Evolutionary conservation across 2,329 filamentous ascomycete genomes (phyloP), one percentile per base, ranked within the genome.

Genomic region (Claviceps pazoutovae): DNA sequence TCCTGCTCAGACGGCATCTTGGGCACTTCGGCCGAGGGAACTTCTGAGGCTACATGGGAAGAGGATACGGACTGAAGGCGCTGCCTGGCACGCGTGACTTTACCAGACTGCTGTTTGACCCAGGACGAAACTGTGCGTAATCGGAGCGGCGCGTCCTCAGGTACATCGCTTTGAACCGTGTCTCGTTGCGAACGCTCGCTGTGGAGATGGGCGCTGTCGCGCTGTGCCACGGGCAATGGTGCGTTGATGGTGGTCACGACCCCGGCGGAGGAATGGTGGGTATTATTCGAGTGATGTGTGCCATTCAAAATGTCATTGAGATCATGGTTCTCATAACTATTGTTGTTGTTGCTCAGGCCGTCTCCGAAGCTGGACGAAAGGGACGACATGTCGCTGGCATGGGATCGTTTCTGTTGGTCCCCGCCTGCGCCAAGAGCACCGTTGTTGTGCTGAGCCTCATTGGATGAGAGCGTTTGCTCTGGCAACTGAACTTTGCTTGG

Each of bases 311-410:
- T 37, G 21, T 43, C n/a, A 14, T 44, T 23, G 19, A 19, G 13
- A 14, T 43, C 14, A 21, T 5, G 19, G 2, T 43, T 21, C 17
- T 19, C 11, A 19, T 23, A 11, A 13, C 8, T 21, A 11, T 21
- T 43, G 17, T 21, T 21, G 9, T 43, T 21, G 4, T 43, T 44
- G 42, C n/a, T 26, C 45, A 81, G 76, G 23, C 74, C 77, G 58
- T 83, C 79, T 17, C 80, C 80, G 55, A 83, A 83, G 6, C 79
- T 80, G 0, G 80, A 83, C 0, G 80, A 83, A 4, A 83, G 67
- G 0, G 79, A 83, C 0, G 80, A 82, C 36, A 80, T 58, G 47
- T 74, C 73, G 54, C 75, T 79, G 4, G 65, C 61, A 7, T 72
- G 68, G 5, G 37, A 7, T 36, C 72, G 69, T 2, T 63, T 36